These are phyloP conservation scores for Fomitopsis pulvina DNA, from an alignment of 768 basidiomycete species.

Conservation along the genomic window DNA sequence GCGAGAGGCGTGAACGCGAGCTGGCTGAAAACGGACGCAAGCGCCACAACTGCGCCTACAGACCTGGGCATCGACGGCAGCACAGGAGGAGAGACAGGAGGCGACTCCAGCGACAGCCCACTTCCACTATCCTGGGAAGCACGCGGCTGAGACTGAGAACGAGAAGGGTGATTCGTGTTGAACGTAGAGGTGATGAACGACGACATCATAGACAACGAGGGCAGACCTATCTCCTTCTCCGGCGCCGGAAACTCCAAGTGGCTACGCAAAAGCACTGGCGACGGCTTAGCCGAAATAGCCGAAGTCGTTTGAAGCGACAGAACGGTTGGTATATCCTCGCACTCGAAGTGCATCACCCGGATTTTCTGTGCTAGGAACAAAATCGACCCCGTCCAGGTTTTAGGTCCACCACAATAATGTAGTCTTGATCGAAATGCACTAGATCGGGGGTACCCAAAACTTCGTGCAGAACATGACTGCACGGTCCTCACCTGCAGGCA, in stretches of 20 bases:
- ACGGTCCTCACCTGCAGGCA: too few relatives aligned
- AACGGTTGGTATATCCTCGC: too few relatives aligned
- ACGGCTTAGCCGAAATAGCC: too few relatives aligned
- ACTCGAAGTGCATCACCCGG: too few relatives aligned
- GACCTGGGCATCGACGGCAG: conserved; percentile 30
- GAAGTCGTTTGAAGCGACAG: too few relatives aligned
- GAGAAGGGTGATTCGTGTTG: conserved; percentile 39
- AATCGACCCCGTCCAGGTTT: too few relatives aligned
- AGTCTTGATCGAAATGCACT: too few relatives aligned
- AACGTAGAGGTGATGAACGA: conserved; percentile 35
- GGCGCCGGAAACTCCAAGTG: conserved; percentile 42
- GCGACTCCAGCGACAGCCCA: conserved; percentile 13
- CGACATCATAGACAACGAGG: conserved; percentile 57
- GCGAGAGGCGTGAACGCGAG: conserved; percentile 64
- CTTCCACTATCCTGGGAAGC: conserved; percentile 32
- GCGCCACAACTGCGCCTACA: conserved; percentile 54
- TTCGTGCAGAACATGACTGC: too few relatives aligned
- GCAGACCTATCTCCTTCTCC: conserved; percentile 41
- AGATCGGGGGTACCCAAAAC: too few relatives aligned
- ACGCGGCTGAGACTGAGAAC: conserved; percentile 46
- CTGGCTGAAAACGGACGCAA: conserved; percentile 63
- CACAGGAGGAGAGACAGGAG: conserved; percentile 6
- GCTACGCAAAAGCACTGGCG: too few relatives aligned
- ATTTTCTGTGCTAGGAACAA: too few relatives aligned
- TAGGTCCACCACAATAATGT: too few relatives aligned